Conservation (phyloP, 1,284 basidiomycete species). For the Acaromyces ingoldii region DNA sequence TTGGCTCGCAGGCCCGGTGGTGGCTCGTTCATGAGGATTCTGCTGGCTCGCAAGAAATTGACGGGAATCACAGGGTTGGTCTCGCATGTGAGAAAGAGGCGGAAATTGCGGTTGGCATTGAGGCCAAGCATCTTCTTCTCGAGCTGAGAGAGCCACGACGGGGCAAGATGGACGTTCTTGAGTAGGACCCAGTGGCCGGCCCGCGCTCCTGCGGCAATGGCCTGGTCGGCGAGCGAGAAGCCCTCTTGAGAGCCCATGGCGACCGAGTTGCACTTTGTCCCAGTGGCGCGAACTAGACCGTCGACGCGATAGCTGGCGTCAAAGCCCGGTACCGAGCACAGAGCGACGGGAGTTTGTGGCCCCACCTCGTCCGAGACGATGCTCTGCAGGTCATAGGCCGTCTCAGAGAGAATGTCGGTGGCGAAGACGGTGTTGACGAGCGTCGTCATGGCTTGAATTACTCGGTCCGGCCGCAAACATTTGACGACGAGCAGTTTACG, state of each 20-base stretch:
- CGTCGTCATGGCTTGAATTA: conserved; percentile 71
- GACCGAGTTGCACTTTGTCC: conserved; percentile 34
- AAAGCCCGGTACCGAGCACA: conserved; percentile 48
- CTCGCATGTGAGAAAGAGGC: conserved; percentile 49
- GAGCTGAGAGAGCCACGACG: conserved; percentile 44
- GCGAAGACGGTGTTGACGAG: conserved; percentile 72
- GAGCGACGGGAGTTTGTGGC: conserved; percentile 37
- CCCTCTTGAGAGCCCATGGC: conserved; percentile 50
- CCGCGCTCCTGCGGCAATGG: conserved; percentile 40
- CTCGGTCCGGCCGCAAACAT: conserved; percentile 81
- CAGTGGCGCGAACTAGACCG: conserved; percentile 32
- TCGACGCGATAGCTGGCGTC: conserved; percentile 47
- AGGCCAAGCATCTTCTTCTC: conserved; percentile 45
- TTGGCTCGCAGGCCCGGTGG: conserved; percentile 48
- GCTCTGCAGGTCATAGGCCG: conserved; percentile 16
- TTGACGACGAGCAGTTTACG: conserved; percentile 75
- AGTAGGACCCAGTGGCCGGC: conserved; percentile 47
- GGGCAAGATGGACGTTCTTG: conserved; percentile 49
- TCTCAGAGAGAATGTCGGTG: conserved; percentile 63
- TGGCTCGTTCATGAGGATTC: conserved; percentile 49
- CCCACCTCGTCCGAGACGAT: conserved; percentile 37
- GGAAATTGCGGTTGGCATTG: conserved; percentile 41
- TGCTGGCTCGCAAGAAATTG: conserved; percentile 43
- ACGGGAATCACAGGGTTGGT: conserved; percentile 45
- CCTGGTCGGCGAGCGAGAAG: conserved; percentile 43